phyloP scores from a whole-genome alignment of 106 monocot species.

The Hemerocallis citrina region DNA sequence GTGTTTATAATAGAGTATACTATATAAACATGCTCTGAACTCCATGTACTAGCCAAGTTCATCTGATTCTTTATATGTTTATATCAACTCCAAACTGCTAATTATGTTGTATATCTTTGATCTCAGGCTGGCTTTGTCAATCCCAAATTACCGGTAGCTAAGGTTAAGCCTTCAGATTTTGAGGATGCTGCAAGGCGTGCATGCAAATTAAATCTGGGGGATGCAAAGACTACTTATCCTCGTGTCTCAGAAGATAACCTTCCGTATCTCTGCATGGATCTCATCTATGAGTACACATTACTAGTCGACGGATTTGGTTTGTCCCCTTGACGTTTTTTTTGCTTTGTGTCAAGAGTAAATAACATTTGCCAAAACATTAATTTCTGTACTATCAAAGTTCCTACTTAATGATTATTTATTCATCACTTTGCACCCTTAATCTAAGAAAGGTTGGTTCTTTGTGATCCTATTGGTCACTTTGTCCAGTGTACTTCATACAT shows the following conservation, averaged over 20 bases:
- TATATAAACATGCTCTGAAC: no score
- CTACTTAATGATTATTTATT: no score
- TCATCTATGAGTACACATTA: conserved; percentile 56
- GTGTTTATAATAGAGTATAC: no score
- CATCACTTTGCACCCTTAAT: no score
- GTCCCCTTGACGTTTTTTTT: background rate
- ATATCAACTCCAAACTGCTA: background rate
- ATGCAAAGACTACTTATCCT: conserved; percentile 38
- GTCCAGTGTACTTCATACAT: no score
- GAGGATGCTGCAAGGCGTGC: conserved; percentile 46
- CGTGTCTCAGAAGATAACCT: conserved; percentile 32
- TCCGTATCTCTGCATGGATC: conserved; percentile 75
- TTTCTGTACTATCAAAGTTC: no score
- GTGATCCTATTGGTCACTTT: no score
- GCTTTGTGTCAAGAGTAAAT: no score
- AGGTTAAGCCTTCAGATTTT: conserved; percentile 52
- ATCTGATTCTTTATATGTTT: no score
- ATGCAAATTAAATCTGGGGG: conserved; percentile 44
- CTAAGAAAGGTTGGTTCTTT: no score
- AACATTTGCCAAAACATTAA: no score
- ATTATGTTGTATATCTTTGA: background rate
- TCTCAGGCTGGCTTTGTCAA: conserved; percentile 61
- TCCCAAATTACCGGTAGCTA: conserved; percentile 24
- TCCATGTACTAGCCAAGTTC: background rate
- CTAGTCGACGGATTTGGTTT: conserved; percentile 68